Evolutionary conservation across 805 yeast species (phyloP).

Genomic region (Starmerella bombi): DNA sequence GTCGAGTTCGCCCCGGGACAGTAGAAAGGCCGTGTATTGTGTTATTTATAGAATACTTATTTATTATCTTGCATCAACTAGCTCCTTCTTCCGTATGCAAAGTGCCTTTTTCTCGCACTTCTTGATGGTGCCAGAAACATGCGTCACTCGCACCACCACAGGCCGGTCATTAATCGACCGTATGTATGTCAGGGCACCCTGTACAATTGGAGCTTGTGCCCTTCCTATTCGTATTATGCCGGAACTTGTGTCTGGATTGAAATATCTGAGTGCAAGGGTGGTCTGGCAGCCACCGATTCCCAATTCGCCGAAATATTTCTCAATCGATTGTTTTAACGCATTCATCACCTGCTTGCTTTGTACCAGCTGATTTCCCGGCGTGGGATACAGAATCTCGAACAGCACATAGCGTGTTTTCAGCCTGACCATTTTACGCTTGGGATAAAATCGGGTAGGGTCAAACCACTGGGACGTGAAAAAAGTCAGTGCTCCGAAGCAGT

Average conservation of each 20-base stretch:
- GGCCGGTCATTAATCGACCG: constrained; percentile 36
- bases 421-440: constrained; percentile 75
- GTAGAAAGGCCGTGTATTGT: neutral
- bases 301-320: constrained; percentile 60
- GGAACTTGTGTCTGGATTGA: constrained; percentile 64
- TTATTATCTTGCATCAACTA: neutral
- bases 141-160: constrained; percentile 47
- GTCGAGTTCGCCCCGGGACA: constrained; percentile 1
- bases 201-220: constrained; percentile 44
- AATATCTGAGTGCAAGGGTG: constrained; percentile 57
- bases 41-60: neutral
- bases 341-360: constrained; percentile 39
- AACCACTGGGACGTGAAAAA: neutral
- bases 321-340: constrained; percentile 43
- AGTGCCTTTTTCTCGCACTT: constrained; percentile 66
- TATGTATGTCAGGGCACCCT: constrained; percentile 46
- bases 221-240: constrained; percentile 73
- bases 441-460: no score
- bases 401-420: constrained; percentile 72
- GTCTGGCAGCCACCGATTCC: constrained; percentile 56
- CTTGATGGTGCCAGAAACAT: constrained; percentile 76
- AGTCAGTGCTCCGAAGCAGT: neutral
- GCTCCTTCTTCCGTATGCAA: constrained; percentile 20
- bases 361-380: constrained; percentile 28
- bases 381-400: constrained; percentile 65